Percentiles rank a stretch among this genome's conserved stretches.
Conservation (phyloP, 2,329 filamentous ascomycete genomes). For the Trichoderma oligosporum region DNA sequence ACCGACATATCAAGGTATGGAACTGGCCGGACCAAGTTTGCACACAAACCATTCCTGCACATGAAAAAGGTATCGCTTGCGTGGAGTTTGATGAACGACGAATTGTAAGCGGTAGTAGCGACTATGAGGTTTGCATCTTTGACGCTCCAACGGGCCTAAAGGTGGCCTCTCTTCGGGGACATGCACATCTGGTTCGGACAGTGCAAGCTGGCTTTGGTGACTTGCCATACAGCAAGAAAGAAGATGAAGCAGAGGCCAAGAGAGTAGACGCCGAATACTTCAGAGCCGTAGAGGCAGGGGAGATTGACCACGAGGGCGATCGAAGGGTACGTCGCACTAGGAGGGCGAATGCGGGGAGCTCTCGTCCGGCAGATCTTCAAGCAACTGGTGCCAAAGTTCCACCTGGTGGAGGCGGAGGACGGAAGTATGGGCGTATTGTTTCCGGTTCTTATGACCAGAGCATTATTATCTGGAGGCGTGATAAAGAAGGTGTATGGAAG, state of each 20-base stretch:
- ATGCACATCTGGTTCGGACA: conserved; percentile 82
- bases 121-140: conserved; percentile 94
- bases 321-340: conserved; percentile 37
- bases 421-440: conserved; percentile 88
- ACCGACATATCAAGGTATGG: conserved; percentile 93
- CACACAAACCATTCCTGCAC: conserved; percentile 74
- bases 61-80: conserved; percentile 93
- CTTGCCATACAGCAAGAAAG: conserved; percentile 71
- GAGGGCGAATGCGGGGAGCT: conserved; percentile 66
- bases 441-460: conserved; percentile 95
- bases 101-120: conserved; percentile 93
- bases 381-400: conserved; percentile 83
- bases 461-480: conserved; percentile 90
- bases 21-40: conserved; percentile 77
- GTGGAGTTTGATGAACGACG: conserved; percentile 93
- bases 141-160: conserved; percentile 82
- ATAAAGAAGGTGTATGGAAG: conserved; percentile 80
- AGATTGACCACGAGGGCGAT: conserved; percentile 38
- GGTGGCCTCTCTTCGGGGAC: conserved; percentile 80
- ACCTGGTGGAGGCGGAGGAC: conserved; percentile 85
- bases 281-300: conserved; percentile 51
- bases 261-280: conserved; percentile 72
- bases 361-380: conserved; percentile 69
- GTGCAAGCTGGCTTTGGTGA: conserved; percentile 95
- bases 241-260: conserved; percentile 69